These are phyloP conservation scores for Vitis hybrid DNA, from an alignment of 177 flowering plant species.

Conservation along the genomic window DNA sequence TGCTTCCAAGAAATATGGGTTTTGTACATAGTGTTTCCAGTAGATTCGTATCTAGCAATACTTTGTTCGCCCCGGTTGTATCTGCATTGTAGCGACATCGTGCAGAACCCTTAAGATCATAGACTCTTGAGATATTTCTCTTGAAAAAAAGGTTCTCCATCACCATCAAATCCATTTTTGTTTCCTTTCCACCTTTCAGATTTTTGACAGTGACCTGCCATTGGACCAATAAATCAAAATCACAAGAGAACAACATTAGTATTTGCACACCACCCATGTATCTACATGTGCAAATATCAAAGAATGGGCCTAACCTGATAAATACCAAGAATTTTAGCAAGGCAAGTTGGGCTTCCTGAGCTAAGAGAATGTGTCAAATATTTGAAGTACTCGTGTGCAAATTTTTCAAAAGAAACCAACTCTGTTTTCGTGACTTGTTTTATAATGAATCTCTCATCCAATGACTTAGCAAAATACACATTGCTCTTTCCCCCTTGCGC, in stretches of 20 bases:
- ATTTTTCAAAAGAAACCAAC: conserved; percentile 89
- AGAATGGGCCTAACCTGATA: conserved; percentile 70
- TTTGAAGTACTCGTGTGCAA: conserved; percentile 83
- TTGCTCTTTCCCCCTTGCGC: conserved; percentile 99
- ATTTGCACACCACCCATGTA: not conserved
- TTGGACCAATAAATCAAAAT: conserved; percentile 4
- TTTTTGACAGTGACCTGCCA: conserved; percentile 72
- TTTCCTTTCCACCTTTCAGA: conserved; percentile 77
- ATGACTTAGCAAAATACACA: conserved; percentile 91
- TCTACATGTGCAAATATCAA: not conserved
- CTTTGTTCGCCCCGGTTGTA: conserved; percentile 67
- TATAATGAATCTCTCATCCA: conserved; percentile 90
- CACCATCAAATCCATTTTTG: conserved; percentile 92
- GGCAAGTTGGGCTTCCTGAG: conserved; percentile 90
- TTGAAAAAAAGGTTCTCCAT: conserved; percentile 94
- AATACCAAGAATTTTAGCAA: conserved; percentile 90
- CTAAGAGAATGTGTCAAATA: conserved; percentile 66
- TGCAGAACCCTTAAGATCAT: conserved; percentile 93
- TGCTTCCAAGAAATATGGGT: conserved; percentile 93
- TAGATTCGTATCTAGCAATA: conserved; percentile 79
- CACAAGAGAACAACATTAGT: not conserved
- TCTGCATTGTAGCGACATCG: conserved; percentile 87
- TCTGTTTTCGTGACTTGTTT: conserved; percentile 95
- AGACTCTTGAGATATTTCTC: conserved; percentile 71
- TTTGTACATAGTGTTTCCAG: conserved; percentile 77